These are phyloP conservation scores for Mucor saturninus DNA, from an alignment of 371 early-diverging fungal species.

Conservation along the genomic window DNA sequence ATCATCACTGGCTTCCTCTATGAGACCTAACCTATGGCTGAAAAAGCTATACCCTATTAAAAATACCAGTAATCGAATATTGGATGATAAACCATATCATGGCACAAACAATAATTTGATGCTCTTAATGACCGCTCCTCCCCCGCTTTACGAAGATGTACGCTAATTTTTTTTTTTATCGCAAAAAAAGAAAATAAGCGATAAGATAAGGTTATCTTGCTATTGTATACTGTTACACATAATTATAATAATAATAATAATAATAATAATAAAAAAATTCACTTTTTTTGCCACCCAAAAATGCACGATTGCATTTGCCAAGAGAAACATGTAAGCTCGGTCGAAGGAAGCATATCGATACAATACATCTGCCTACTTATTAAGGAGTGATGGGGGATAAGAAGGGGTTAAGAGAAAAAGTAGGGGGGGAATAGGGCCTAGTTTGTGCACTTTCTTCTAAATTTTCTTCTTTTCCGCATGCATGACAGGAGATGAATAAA, in stretches of 20 bases:
- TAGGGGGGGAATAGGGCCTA: neutral
- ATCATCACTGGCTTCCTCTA: neutral
- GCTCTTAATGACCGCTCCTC: constrained; percentile 17
- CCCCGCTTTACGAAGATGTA: constrained; percentile 15
- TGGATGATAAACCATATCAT: neutral
- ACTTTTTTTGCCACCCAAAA: neutral
- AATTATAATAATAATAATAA: neutral
- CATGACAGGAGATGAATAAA: neutral
- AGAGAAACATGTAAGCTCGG: neutral
- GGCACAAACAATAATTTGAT: constrained; percentile 10
- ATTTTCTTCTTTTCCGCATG: neutral
- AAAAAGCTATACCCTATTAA: constrained; percentile 13
- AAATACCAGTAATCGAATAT: neutral
- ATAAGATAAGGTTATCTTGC: neutral
- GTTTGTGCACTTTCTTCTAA: constrained; percentile 1
- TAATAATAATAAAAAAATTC: neutral
- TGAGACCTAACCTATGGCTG: neutral
- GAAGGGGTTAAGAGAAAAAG: neutral
- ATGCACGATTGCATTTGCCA: constrained; percentile 7
- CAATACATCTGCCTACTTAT: neutral
- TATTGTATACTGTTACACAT: neutral
- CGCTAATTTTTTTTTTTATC: neutral
- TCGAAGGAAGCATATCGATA: neutral
- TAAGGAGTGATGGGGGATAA: neutral
- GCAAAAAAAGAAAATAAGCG: neutral